Evolutionary conservation across 345 rosid genomes (phyloP), one percentile per base, ranked within the genome.

Genomic region (Laguncularia racemosa): DNA sequence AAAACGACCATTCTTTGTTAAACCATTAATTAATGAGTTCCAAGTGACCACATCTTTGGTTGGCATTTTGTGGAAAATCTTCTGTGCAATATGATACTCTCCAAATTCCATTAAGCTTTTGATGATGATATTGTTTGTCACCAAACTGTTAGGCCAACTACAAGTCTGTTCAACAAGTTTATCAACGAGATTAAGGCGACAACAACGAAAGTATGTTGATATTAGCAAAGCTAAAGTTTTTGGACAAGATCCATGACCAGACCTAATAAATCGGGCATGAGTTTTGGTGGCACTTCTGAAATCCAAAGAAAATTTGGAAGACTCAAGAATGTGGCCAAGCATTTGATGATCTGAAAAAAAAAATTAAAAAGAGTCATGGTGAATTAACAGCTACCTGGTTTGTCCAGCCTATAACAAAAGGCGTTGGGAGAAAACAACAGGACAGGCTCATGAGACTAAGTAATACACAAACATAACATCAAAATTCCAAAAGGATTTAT

Each of bases 1-100:
- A 59, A 72, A 82, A 10, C 81, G 75, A 2, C 62, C 67, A 58
- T 88, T 85, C 53, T 68, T 82, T 28, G 81, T 76, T 55, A 74
- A 78, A 50, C 91, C 91, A 15, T 84, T 76, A 14, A 91, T 84
- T 82, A 91, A 73, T 26, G 89, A 69, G 63, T 88, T 91, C 96
- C 96, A 91, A 14, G 95, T 67, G 23, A 84, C 80, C 53, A 81
- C 84, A 77, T 91, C 85, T 45, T 52, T 60, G 13, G 14, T 52
- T 21, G 70, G 71, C 62, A 80, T 75, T 63, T 71, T 73, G 43
- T 60, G 52, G 43, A 90, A 84, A 40, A 84, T 66, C 79, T 72
- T 78, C 66, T 69, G 76, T 4, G 95, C 96, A 40, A 78, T 57
- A 56, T 62, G 76, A 58, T 58, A 75, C 45, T 88, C 82, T 58